A percentile compares a stretch with the other conserved stretches of the same genome.
phyloP scores from a whole-genome alignment of 106 monocot genomes.

The Iris macrosiphon region DNA sequence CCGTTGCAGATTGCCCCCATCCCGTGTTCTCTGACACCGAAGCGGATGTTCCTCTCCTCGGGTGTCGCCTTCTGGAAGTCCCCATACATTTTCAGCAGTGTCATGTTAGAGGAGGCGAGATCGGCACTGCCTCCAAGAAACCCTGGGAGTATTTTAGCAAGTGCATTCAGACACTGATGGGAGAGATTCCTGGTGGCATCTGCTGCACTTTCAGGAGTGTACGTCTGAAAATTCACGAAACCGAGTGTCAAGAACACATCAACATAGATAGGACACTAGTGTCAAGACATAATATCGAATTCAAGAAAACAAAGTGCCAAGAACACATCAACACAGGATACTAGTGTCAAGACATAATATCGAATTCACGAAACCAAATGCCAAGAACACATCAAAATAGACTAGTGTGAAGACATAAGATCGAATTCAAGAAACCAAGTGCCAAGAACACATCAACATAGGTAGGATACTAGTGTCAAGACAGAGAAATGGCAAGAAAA shows the following conservation, averaged over 20 bases:
- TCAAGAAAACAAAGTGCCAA: no score
- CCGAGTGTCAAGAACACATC: not conserved
- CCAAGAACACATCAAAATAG: no score
- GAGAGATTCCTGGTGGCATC: constrained; percentile 85
- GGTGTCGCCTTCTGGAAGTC: constrained; percentile 80
- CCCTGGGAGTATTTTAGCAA: constrained; percentile 61
- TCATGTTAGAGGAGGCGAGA: constrained; percentile 88
- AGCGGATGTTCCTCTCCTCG: constrained; percentile 71
- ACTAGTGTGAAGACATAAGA: no score
- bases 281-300: no score
- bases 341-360: no score
- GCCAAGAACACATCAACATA: no score
- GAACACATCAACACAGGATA: no score
- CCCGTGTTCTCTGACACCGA: constrained; percentile 81
- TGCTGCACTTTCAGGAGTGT: constrained; percentile 62
- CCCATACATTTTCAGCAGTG: constrained; percentile 65
- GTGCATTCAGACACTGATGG: constrained; percentile 77
- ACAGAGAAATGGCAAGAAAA: no score
- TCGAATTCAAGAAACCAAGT: no score
- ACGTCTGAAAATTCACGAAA: constrained; percentile 38
- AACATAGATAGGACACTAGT: no score
- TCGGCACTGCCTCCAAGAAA: constrained; percentile 83
- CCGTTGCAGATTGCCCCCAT: constrained; percentile 92
- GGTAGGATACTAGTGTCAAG: no score
- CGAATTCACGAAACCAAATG: no score